Evolutionary conservation across 140 eudicot species (phyloP), one percentile per base, ranked within the genome.

Genomic region (Ambrosia hybrid): DNA sequence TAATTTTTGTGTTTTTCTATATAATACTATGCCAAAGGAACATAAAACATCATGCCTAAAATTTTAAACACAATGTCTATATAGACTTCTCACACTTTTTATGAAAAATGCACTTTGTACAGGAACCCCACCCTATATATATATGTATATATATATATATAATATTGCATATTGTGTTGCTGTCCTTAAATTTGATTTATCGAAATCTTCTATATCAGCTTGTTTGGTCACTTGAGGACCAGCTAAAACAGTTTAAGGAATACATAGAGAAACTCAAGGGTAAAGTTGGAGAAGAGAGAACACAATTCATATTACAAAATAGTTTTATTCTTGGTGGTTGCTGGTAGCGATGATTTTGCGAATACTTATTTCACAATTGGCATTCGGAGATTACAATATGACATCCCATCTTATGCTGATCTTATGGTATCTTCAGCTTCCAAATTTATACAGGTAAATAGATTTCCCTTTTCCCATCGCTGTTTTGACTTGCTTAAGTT

Each of bases 261-360:
- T 90, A 90, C 86, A 81, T 78, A 10, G 75, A 37, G 56, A 81
- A 72, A 83, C 77, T 90, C n/a, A 81, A 77, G 65, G 39, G 11
- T 3, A n/a, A 63, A 1, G 89, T 65, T 1, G 96, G 95, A 72
- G 95, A 79, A 75, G 95, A 75, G 66, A 60, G 43, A 45, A 64
- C 91, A 43, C 38, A 10, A 9, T 39, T 37, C 79, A 85, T 87
- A 17, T 57, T 90, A 61, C 38, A 51, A 2, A 85, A 90, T 70
- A 62, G 79, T 34, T 1, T 90, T n/a, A 11, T 75, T 65, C 79
- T 4, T 85, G 3, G 74, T 90, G 21, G 83, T 85, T 3, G 75
- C 87, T 5, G 95, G 95, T 17, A 90, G 83, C 51, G 74, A 90
- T 38, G 96, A 90, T 69, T 66, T 90, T 5, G 85, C 91, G 5